Evolutionary conservation across 2,329 filamentous ascomycete species (phyloP).

Genomic region (Xylariaceae sp.): DNA sequence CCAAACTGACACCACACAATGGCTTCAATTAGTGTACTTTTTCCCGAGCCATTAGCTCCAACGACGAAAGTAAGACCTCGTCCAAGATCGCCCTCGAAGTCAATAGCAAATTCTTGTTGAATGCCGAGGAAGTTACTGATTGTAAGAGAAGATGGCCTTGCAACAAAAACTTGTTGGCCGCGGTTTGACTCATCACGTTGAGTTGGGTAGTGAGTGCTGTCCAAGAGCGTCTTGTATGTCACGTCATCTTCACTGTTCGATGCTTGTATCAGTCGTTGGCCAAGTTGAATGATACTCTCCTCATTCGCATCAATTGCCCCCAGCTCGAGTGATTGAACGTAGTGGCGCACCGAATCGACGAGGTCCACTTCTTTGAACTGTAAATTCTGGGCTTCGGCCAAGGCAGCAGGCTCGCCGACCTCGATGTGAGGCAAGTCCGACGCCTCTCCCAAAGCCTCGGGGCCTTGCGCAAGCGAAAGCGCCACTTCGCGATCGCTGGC

Average conservation of each 20-base stretch:
- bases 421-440: background rate
- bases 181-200: background rate
- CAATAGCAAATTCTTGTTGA: conserved; percentile 24
- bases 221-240: conserved; percentile 15
- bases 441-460: background rate
- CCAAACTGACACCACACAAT: conserved; percentile 35
- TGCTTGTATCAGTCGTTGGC: conserved; percentile 15
- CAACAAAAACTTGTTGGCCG: conserved; percentile 23
- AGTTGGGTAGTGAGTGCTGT: conserved; percentile 7
- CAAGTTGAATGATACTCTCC: conserved; percentile 13
- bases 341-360: conserved; percentile 13
- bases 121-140: conserved; percentile 34
- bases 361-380: conserved; percentile 11
- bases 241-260: conserved; percentile 4
- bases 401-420: background rate
- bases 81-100: conserved; percentile 24
- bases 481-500: conserved; percentile 17
- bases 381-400: background rate
- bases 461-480: background rate
- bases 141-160: conserved; percentile 22
- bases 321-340: conserved; percentile 13
- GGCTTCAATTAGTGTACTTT: conserved; percentile 33
- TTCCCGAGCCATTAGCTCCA: conserved; percentile 31
- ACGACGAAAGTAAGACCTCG: conserved; percentile 28
- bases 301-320: conserved; percentile 11